Evolutionary conservation across 495 filamentous ascomycete species (phyloP), one percentile per base, ranked within the genome.

Genomic region (Penicillium coprophilum): DNA sequence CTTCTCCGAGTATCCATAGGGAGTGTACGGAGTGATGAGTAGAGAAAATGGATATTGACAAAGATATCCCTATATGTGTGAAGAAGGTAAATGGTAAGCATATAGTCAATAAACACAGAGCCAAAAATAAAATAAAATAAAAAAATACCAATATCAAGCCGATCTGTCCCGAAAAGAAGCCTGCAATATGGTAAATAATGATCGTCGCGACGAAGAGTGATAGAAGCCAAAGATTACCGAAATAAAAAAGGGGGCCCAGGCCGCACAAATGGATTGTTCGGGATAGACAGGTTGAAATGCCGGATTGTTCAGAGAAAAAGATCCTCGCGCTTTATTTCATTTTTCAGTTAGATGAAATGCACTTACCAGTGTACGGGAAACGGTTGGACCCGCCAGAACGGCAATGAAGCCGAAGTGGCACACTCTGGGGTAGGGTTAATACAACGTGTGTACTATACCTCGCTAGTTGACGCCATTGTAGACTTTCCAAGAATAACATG

Each of bases 171-270:
- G 44, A 50, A 52, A 31, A 31, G 4, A 41, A 21, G 23, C 0
- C 4, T 17, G 19, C 6, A 38, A 36, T 1, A 5, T 30, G 30
- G 30, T 21, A 61, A 58, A 58, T 62, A 46, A 52, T 50, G 59
- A 62, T 62, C 59, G 50, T n/a, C 59, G 34, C 23, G 45, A 46
- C 9, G 24, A 46, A 24, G n/a, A 19, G 17, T 34, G 34, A 40
- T 19, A 34, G 39, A 34, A 53, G 49, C 46, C 24, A 27, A 21
- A 34, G 28, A 32, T 39, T 17, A 24, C 30, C 38, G n/a, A 19
- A 34, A 8, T 8, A 39, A 48, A 58, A 57, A 55, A 41, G 45
- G 59, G 59, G 59, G 41, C 28, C 54, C 45, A 56, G 39, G 41
- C 36, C 55, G 41, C 39, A 43, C 28, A 53, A 53, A 51, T 44